Evolutionary conservation across 768 basidiomycete genomes (phyloP).

Genomic region (Steccherinum ochraceum): DNA sequence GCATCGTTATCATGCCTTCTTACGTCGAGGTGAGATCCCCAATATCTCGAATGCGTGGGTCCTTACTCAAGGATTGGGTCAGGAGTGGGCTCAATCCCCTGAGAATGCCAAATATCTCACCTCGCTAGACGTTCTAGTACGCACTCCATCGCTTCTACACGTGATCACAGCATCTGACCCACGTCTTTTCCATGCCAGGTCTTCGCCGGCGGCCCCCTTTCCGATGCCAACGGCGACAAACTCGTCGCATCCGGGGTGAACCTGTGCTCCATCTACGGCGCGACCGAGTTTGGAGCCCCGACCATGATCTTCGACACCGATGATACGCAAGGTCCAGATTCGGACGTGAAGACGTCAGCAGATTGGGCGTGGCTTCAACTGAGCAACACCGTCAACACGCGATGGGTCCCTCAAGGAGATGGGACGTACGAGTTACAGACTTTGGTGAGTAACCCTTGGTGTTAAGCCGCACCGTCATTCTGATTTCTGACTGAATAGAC

Average conservation of each 20-base stretch:
- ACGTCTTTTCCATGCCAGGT: slow-evolving; percentile 4
- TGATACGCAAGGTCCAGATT: background rate
- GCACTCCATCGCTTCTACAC: background rate
- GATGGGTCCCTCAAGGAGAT: slow-evolving; percentile 12
- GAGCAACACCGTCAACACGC: background rate
- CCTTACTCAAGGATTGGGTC: background rate
- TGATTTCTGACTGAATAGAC: no score
- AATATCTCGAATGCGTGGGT: no score
- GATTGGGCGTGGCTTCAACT: slow-evolving; percentile 16
- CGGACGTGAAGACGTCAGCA: background rate
- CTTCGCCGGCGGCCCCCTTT: slow-evolving; percentile 14
- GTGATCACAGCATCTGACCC: background rate
- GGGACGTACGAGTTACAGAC: slow-evolving; percentile 14
- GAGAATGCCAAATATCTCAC: slow-evolving; percentile 10
- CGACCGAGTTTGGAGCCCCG: slow-evolving; percentile 11
- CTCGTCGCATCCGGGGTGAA: slow-evolving; percentile 11
- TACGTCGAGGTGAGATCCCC: slow-evolving; percentile 10
- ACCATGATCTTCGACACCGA: slow-evolving; percentile 4
- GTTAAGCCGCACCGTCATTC: no score
- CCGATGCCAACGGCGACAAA: slow-evolving; percentile 11
- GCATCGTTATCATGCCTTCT: slow-evolving; percentile 9
- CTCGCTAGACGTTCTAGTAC: slow-evolving; percentile 8
- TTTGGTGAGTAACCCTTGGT: slow-evolving; percentile 13
- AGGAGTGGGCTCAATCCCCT: slow-evolving; percentile 14
- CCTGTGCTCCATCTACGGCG: slow-evolving; percentile 11